Evolutionary conservation across 1,284 basidiomycete genomes (phyloP).

Genomic region (Trametes polyzona): DNA sequence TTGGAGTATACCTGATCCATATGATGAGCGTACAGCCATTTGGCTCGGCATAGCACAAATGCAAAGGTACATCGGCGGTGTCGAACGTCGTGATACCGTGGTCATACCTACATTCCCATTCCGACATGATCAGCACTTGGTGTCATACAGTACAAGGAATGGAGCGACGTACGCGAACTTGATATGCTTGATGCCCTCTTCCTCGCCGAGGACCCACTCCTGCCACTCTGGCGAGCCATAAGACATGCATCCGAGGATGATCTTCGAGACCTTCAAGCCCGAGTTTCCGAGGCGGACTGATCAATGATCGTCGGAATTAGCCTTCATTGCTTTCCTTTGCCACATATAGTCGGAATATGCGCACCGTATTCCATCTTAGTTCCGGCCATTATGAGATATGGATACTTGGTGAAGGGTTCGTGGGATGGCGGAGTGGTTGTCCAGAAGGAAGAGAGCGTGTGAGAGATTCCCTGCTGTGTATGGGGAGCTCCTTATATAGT

Average conservation of each 20-base stretch:
- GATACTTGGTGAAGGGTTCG: no score
- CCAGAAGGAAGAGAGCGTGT: not conserved
- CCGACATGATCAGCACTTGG: not conserved
- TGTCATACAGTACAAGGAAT: not conserved
- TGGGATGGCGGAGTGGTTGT: not conserved
- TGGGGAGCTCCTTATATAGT: not conserved
- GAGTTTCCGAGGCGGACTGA: slow-evolving; percentile 48
- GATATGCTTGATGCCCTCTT: slow-evolving; percentile 44
- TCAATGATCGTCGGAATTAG: not conserved
- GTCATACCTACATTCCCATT: slow-evolving; percentile 35
- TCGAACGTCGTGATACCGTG: slow-evolving; percentile 57
- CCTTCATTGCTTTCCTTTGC: not conserved
- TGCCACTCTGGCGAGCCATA: slow-evolving; percentile 44
- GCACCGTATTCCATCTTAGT: slow-evolving; percentile 11
- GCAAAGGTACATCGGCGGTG: slow-evolving; percentile 45
- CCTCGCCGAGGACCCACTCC: slow-evolving; percentile 44
- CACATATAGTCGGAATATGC: not conserved
- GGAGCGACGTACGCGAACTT: slow-evolving; percentile 40
- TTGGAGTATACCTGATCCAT: slow-evolving; percentile 36
- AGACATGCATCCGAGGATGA: slow-evolving; percentile 50
- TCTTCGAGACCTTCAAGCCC: slow-evolving; percentile 48
- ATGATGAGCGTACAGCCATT: not conserved
- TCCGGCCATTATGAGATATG: no score
- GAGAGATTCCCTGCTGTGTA: no score
- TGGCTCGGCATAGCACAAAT: not conserved